Conservation (phyloP, 2,329 filamentous ascomycete genomes). For the Neurospora sp. region DNA sequence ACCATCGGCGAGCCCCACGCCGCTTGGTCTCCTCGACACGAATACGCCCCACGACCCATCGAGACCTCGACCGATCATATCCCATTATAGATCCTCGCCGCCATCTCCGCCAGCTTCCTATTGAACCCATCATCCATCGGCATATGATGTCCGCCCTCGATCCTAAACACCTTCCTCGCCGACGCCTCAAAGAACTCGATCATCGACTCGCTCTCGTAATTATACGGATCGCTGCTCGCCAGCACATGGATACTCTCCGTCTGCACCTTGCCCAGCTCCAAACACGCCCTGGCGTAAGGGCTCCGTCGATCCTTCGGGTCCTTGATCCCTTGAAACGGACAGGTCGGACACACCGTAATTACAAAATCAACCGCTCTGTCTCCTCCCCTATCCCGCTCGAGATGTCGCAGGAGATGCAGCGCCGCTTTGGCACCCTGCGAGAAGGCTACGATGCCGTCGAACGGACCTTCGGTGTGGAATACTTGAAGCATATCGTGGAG, state of each 20-base stretch:
- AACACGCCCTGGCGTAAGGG: not conserved
- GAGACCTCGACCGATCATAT: not conserved
- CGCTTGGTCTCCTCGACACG: not conserved
- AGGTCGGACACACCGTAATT: constrained; percentile 11
- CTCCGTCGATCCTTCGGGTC: not conserved
- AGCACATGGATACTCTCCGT: constrained; percentile 13
- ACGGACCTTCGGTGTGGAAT: constrained; percentile 13
- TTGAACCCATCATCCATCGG: constrained; percentile 13
- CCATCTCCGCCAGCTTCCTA: constrained; percentile 2
- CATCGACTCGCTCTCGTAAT: constrained; percentile 11
- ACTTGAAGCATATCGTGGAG: constrained; percentile 6
- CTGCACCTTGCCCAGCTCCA: constrained; percentile 2
- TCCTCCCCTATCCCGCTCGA: constrained; percentile 2
- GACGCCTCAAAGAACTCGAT: constrained; percentile 10
- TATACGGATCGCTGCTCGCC: constrained; percentile 12
- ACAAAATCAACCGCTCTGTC: constrained; percentile 6
- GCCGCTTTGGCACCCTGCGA: constrained; percentile 22
- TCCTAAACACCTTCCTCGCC: constrained; percentile 10
- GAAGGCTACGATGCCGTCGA: constrained; percentile 26
- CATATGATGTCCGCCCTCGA: constrained; percentile 18
- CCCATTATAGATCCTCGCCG: not conserved
- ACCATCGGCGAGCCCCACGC: not conserved
- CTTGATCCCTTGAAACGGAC: constrained; percentile 7
- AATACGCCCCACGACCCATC: not conserved
- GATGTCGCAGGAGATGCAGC: constrained; percentile 7